phyloP scores from a whole-genome alignment of 352 stramenopile genomes.

The Phytophthora pistaciae region DNA sequence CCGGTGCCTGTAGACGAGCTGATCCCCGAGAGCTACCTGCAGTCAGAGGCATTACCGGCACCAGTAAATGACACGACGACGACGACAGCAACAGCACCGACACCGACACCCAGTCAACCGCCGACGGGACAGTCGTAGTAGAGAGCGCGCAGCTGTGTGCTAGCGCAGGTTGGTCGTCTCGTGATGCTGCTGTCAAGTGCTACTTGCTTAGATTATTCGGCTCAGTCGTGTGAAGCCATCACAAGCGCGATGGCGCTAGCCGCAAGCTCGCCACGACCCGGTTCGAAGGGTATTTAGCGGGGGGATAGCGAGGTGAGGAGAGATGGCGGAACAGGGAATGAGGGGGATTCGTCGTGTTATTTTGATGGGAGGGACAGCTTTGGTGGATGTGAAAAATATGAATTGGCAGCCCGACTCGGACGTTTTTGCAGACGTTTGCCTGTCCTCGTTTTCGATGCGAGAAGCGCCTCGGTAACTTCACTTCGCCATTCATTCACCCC shows the following conservation, averaged over 20 bases:
- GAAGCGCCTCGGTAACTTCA: slow-evolving; percentile 10
- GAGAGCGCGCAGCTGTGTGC: slow-evolving; percentile 28
- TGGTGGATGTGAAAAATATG: slow-evolving; percentile 59
- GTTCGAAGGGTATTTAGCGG: slow-evolving; percentile 20
- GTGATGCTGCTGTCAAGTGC: slow-evolving; percentile 30
- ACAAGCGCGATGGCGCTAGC: slow-evolving; percentile 19
- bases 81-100: slow-evolving; percentile 21
- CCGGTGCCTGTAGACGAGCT: slow-evolving; percentile 35
- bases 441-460: slow-evolving; percentile 18
- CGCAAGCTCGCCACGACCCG: slow-evolving; percentile 20
- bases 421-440: slow-evolving; percentile 30
- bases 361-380: slow-evolving; percentile 38
- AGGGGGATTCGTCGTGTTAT: slow-evolving; percentile 43
- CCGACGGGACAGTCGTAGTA: slow-evolving; percentile 31
- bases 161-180: slow-evolving; percentile 22
- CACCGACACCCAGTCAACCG: slow-evolving; percentile 16
- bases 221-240: slow-evolving; percentile 25
- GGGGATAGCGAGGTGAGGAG: slow-evolving; percentile 24
- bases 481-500: slow-evolving; percentile 11
- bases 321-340: slow-evolving; percentile 28
- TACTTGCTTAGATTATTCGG: slow-evolving; percentile 37
- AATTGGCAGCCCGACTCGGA: slow-evolving; percentile 38
- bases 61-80: slow-evolving; percentile 24
- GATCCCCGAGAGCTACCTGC: slow-evolving; percentile 46
- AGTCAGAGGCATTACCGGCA: slow-evolving; percentile 23